Evolutionary conservation across 148 eudicot species (phyloP), one percentile per base, ranked within the genome.

Genomic region (Cornus florida): DNA sequence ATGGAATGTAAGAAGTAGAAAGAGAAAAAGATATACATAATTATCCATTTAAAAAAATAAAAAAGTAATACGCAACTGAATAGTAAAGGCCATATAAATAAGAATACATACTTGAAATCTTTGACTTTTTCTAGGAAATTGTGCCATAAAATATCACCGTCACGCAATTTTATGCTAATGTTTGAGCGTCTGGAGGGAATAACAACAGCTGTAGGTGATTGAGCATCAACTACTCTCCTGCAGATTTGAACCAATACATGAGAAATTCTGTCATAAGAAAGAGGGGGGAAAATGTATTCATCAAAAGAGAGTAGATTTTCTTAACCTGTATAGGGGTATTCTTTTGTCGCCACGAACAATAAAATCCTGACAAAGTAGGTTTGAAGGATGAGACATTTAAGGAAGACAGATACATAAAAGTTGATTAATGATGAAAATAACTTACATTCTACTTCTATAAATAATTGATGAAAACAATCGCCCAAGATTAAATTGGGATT

Each of bases 181-280:
- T 38, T 67, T 31, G 87, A 84, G 62, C 86, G 90, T 75, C 79
- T 85, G 74, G 82, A 32, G 28, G 91, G 92, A 67, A 91, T 82
- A 77, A 91, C 94, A 77, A 96, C 90, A 60, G 99, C 94, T 74
- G 83, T 74, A 0, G 98, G 98, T 77, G 99, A 92, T 76, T 89
- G 85, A 76, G 99, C 98, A 82, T 93, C 99, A 79, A 92, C 77
- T 72, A 96, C 93, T 88, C 91, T 83, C 80, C 99, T 96, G 92
- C 82, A 88, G 79, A 81, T 75, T 64, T 56, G 59, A 53, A 82
- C 50, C 66, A 60, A 79, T 48, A 53, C 7, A 83, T 86, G 80
- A 82, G 81, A 74, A 60, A 78, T 59, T 17, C 23, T 39, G 65
- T 22, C 72, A 77, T 68, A 71, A 71, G 71, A 65, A 35, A 10